Evolutionary conservation across 163 green algal species (phyloP), one percentile per base, ranked within the genome.

Genomic region (Chlamydomonas reinhardtii): DNA sequence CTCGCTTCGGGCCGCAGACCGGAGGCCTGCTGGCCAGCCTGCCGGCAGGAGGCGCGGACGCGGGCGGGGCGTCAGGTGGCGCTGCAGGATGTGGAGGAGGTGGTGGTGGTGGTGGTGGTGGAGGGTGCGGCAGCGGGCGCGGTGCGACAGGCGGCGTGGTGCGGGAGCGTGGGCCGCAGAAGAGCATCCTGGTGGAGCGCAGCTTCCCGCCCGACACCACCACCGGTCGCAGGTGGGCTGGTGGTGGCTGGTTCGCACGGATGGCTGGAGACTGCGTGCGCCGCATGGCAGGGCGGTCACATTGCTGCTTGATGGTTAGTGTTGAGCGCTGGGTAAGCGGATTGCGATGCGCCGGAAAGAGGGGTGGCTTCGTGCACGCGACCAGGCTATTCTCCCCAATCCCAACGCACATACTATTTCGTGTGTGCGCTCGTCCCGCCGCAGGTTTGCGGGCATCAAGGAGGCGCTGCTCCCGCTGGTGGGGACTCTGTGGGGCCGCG

Each of bases 131-230:
- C 66, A 69, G 68, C 52, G 66, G 68, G 15, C 68, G 68, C 3
- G 79, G 79, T 9, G 79, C 52, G 6, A 29, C 12, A 31, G 48
- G 78, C 31, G 66, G 48, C 20, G 31, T 4, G 22, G 78, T 85
- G 12, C 79, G 81, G 0, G 81, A 87, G 27, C 81, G 81, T 27
- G 81, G 81, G 14, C 81, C 71, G 12, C 81, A 74, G 59, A 73
- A 74, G 71, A 81, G 70, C 39, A 66, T 88, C 0, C 65, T 83
- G n/a, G 83, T 78, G 83, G 83, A 88, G 83, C 74, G 74, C 31
- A 81, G 64, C 61, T 89, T 81, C 62, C 84, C 84, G 61, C 61
- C 84, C 61, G 65, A 81, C 31, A 65, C 76, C 3, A 56, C 48
- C 48, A 56, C 48, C 14, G 48, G 48, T 14, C 48, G 48, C 48